Conservation (phyloP, 495 filamentous ascomycete genomes). For the Trichoderma reesei region DNA sequence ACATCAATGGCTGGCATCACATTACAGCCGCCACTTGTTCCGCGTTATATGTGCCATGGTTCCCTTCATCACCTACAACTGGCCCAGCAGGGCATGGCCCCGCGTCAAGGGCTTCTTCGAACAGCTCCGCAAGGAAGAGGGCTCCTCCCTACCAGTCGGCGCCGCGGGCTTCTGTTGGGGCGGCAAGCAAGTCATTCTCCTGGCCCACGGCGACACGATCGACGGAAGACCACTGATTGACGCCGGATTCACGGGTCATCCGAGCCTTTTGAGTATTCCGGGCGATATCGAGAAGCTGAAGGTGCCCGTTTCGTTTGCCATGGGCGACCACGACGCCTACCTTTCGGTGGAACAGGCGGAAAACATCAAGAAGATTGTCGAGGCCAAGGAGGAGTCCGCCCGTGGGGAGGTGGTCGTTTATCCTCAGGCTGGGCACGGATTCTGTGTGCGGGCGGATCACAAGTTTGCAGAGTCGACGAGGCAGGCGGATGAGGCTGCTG, state of each 20-base stretch:
- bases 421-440: background rate
- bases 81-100: background rate
- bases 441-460: conserved; percentile 7
- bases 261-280: conserved; percentile 1
- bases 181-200: conserved; percentile 8
- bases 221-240: conserved; percentile 3
- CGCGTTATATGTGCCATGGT: background rate
- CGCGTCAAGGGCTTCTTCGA: conserved; percentile 7
- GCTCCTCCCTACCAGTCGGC: background rate
- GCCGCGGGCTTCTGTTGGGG: conserved; percentile 12
- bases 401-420: background rate
- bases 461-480: background rate
- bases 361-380: background rate
- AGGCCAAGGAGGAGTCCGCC: background rate
- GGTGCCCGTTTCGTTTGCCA: conserved; percentile 3
- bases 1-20: background rate
- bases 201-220: background rate
- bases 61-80: conserved; percentile 3
- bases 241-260: conserved; percentile 8
- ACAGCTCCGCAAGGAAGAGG: conserved; percentile 5
- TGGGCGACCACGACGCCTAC: background rate
- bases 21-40: background rate
- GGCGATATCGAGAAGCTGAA: background rate
- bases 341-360: background rate
- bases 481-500: conserved; percentile 7